Base-by-base conservation (phyloP, 305 asterid species). In the Coffea humblotiana region DNA sequence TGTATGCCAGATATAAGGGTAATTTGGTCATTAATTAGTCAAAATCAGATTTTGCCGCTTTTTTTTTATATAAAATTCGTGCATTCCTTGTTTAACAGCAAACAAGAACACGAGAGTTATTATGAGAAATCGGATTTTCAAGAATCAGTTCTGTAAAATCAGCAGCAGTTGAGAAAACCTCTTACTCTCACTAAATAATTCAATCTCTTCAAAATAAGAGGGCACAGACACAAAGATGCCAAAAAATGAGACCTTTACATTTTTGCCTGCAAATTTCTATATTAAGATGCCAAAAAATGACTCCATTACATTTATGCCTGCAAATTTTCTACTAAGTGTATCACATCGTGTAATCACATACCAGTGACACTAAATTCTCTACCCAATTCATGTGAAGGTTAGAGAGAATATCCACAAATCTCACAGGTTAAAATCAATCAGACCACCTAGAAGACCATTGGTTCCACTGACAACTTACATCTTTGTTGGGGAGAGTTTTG, bases 401-500 rank as follows among this genome's bases (percentile, higher is more conserved):
- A 61, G 11, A 10, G 21, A 8, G 32, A 23, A 60, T 60, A 60
- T 60, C 15, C n/a, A 21, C 2, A 12, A 60, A 60, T 60, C 29
- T n/a, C 27, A 8, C 12, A 60, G 14, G n/a, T 27, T 6, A 60
- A 21, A 58, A 23, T 29, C 66, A 4, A 25, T 48, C 43, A 23
- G 16, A 72, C 32, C 61, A 56, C 2, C 54, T 35, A 60, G 14
- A 37, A 35, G 21, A 40, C 25, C 61, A 69, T 47, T 29, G 16
- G n/a, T 56, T 49, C 25, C 40, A 51, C 23, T 43, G 66, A 27
- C 8, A 77, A 85, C 96, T 89, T 85, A 90, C 96, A 68, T 90
- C 94, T 80, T 82, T 87, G 77, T 82, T 83, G 83, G 69, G 86
- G 52, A 74, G 75, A 80, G 89, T 78, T 84, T 83, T 87, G 74